These are phyloP conservation scores for Dittrichia graveolens DNA, from an alignment of 129 eudicot genomes.

Conservation along the genomic window DNA sequence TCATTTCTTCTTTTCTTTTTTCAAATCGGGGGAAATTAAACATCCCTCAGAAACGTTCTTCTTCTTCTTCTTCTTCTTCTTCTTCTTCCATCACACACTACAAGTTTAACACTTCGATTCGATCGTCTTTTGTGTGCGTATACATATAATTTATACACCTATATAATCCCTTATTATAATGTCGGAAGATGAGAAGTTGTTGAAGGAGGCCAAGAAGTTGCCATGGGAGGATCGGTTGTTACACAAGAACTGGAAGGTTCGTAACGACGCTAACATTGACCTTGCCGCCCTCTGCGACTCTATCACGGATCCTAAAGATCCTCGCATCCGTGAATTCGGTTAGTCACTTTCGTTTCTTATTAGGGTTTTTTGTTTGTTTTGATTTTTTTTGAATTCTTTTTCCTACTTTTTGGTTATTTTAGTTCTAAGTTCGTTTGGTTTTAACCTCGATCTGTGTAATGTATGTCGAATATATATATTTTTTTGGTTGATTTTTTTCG, in stretches of 20 bases:
- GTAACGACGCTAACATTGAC: constrained; percentile 94
- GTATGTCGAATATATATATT: constrained; percentile 19
- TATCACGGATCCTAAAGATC: constrained; percentile 92
- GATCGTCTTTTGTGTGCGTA: background rate
- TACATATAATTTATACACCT: background rate
- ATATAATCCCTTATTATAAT: constrained; percentile 44
- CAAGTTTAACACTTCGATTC: background rate
- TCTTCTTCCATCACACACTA: constrained; percentile 8
- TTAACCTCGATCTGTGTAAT: constrained; percentile 38
- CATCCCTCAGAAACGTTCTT: constrained; percentile 4
- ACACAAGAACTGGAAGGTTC: constrained; percentile 98
- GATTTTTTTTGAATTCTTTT: background rate
- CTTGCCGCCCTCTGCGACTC: constrained; percentile 74
- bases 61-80: constrained; percentile 3
- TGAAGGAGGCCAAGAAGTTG: constrained; percentile 94
- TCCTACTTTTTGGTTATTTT: constrained; percentile 1
- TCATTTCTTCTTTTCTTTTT: constrained; percentile 21
- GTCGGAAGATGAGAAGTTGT: constrained; percentile 87
- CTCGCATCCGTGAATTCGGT: constrained; percentile 96
- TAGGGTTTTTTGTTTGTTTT: constrained; percentile 22
- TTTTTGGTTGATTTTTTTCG: constrained; percentile 22
- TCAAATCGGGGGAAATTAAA: constrained; percentile 32
- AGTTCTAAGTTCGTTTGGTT: constrained; percentile 43
- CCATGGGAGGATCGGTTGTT: constrained; percentile 92
- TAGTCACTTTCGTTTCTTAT: constrained; percentile 24